Evolutionary conservation across 495 filamentous ascomycete species (phyloP).

Genomic region (Emericellopsis terricola): DNA sequence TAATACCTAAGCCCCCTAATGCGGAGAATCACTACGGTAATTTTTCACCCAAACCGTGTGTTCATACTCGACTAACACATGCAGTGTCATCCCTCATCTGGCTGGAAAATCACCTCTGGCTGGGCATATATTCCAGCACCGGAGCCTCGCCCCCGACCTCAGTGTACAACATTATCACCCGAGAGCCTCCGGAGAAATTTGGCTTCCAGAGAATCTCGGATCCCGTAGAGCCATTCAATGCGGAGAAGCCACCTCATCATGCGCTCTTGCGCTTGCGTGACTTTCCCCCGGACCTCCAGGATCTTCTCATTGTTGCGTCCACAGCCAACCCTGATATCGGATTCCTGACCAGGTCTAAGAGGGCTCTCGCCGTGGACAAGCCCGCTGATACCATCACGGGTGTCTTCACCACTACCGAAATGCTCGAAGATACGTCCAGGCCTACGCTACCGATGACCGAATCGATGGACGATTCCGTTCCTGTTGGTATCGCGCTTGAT

Average conservation of each 20-base stretch:
- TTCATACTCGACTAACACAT: constrained; percentile 4
- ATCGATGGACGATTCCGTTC: constrained; percentile 47
- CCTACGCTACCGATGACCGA: constrained; percentile 55
- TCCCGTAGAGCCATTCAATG: constrained; percentile 48
- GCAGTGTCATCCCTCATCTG: constrained; percentile 71
- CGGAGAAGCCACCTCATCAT: constrained; percentile 53
- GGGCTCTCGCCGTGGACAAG: constrained; percentile 40
- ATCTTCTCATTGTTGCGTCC: constrained; percentile 67
- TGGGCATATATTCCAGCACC: constrained; percentile 52
- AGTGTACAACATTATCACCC: constrained; percentile 56
- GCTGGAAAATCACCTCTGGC: constrained; percentile 77
- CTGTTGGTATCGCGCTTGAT: constrained; percentile 68
- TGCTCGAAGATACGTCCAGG: constrained; percentile 59
- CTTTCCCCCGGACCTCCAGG: constrained; percentile 60
- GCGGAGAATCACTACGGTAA: constrained; percentile 55
- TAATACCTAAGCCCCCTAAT: constrained; percentile 59
- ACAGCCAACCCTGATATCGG: constrained; percentile 63
- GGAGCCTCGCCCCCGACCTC: constrained; percentile 39
- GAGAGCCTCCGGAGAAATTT: constrained; percentile 35
- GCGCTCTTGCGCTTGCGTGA: constrained; percentile 56
- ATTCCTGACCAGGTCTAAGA: constrained; percentile 52
- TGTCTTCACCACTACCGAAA: constrained; percentile 53
- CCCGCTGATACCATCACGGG: constrained; percentile 39
- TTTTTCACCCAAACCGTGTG: constrained; percentile 10
- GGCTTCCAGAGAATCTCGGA: constrained; percentile 56